A percentile compares a stretch with the other conserved stretches of the same genome.
These are phyloP conservation scores for Linnemannia hyalina DNA, from an alignment of 192 early-diverging fungal species.

Conservation along the genomic window DNA sequence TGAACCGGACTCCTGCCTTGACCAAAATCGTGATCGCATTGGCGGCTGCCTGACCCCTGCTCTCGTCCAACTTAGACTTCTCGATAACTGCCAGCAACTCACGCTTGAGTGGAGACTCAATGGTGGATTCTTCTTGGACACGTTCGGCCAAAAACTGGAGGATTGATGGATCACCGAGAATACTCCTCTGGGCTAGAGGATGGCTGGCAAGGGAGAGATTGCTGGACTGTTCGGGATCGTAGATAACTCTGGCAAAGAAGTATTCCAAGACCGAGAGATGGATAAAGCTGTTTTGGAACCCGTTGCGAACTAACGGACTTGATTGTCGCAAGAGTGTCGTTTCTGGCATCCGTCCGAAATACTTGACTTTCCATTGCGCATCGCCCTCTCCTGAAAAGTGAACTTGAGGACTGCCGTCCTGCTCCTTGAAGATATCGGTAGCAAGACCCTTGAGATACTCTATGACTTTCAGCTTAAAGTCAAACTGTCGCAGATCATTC, in stretches of 20 bases:
- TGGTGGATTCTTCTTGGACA: constrained; percentile 1
- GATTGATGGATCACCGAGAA: constrained; percentile 1
- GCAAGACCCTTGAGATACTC: background rate
- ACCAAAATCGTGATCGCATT: constrained; percentile 20
- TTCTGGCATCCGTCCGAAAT: background rate
- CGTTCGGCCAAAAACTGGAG: constrained; percentile 3
- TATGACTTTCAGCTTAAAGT: background rate
- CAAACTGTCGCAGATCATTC: background rate
- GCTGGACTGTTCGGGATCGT: background rate
- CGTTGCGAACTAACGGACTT: background rate
- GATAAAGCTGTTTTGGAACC: background rate
- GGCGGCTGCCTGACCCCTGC: background rate
- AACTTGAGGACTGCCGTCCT: background rate
- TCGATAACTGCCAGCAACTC: constrained; percentile 1
- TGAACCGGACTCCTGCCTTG: constrained; percentile 10
- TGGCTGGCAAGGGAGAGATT: background rate
- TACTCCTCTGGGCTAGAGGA: background rate
- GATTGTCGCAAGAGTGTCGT: background rate
- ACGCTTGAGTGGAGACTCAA: background rate
- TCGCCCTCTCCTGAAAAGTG: background rate
- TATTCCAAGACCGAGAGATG: background rate
- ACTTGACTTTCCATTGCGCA: background rate
- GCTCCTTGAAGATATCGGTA: background rate
- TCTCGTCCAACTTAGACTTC: constrained; percentile 5
- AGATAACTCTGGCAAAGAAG: background rate